Conservation (phyloP, 345 rosid genomes). For the Triadica sebifera region DNA sequence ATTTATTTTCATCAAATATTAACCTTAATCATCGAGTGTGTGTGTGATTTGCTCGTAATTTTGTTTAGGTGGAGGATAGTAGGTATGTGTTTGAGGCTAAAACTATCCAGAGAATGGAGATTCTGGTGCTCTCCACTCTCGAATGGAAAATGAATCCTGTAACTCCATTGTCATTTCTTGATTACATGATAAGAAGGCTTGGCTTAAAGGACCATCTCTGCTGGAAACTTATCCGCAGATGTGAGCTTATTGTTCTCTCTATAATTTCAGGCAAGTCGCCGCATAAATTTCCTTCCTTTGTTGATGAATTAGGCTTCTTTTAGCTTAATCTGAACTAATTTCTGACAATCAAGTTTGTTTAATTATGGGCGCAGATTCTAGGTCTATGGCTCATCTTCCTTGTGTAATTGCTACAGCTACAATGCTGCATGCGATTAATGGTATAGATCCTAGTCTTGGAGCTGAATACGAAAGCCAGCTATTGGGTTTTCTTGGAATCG, state of each 20-base stretch:
- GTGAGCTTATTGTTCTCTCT: conserved; percentile 59
- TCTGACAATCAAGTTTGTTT: not conserved
- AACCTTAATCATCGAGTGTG: not conserved
- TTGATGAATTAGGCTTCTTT: not conserved
- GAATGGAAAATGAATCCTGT: conserved; percentile 90
- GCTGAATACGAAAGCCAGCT: conserved; percentile 54
- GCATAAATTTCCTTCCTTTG: not conserved
- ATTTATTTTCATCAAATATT: not conserved
- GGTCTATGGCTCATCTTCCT: conserved; percentile 65
- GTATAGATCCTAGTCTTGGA: conserved; percentile 50
- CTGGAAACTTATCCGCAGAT: conserved; percentile 69
- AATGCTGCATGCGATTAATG: conserved; percentile 67
- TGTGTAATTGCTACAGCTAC: conserved; percentile 82
- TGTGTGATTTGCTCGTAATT: conserved; percentile 8
- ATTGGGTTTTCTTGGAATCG: conserved; percentile 49
- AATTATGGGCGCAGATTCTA: conserved; percentile 51
- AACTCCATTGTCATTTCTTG: conserved; percentile 78
- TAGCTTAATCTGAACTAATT: not conserved
- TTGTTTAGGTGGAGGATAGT: conserved; percentile 61
- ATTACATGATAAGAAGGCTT: conserved; percentile 69
- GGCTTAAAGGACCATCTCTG: conserved; percentile 56
- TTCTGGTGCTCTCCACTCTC: conserved; percentile 79
- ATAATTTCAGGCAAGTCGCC: conserved; percentile 55
- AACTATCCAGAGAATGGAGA: conserved; percentile 91
- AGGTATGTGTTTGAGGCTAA: conserved; percentile 78